phyloP scores from a whole-genome alignment of 495 filamentous ascomycete species.

The Penicillium lagena region DNA sequence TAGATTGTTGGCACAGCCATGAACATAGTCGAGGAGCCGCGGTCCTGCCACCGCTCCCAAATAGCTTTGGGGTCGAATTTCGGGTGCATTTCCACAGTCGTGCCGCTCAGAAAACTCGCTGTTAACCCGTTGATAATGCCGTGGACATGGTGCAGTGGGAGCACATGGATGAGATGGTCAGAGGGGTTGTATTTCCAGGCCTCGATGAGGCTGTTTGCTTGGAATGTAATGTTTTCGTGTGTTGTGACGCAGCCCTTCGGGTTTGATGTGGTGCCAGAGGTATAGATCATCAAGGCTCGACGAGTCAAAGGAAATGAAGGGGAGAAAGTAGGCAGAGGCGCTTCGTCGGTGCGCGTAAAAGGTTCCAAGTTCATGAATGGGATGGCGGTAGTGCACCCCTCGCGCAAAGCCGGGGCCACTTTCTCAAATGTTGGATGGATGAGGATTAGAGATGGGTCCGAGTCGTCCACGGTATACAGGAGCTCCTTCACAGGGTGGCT shows the following conservation, averaged over 20 bases:
- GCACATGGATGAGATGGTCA: slow-evolving; percentile 38
- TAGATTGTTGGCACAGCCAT: slow-evolving; percentile 44
- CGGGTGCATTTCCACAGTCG: slow-evolving; percentile 37
- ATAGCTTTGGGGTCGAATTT: slow-evolving; percentile 40
- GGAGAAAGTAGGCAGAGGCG: slow-evolving; percentile 26
- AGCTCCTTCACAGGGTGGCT: slow-evolving; percentile 37
- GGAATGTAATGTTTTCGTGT: slow-evolving; percentile 39
- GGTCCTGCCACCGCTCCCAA: slow-evolving; percentile 35
- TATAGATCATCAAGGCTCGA: slow-evolving; percentile 41
- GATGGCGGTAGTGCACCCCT: slow-evolving; percentile 17
- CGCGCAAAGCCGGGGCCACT: slow-evolving; percentile 22
- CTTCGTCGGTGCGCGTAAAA: slow-evolving; percentile 13
- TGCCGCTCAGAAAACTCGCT: slow-evolving; percentile 31
- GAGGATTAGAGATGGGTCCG: slow-evolving; percentile 36
- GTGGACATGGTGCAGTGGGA: slow-evolving; percentile 39
- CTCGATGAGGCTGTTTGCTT: slow-evolving; percentile 30
- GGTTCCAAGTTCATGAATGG: slow-evolving; percentile 30
- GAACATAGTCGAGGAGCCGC: slow-evolving; percentile 35
- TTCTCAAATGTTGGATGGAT: slow-evolving; percentile 35
- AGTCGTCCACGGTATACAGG: slow-evolving; percentile 36
- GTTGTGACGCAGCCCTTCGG: slow-evolving; percentile 41
- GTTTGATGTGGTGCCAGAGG: slow-evolving; percentile 38
- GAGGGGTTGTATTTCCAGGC: slow-evolving; percentile 30
- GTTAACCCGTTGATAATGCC: slow-evolving; percentile 38
- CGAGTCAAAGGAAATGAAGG: slow-evolving; percentile 19